phyloP scores from a whole-genome alignment of 495 filamentous ascomycete genomes.

The Rostrohypoxylon terebratum region DNA sequence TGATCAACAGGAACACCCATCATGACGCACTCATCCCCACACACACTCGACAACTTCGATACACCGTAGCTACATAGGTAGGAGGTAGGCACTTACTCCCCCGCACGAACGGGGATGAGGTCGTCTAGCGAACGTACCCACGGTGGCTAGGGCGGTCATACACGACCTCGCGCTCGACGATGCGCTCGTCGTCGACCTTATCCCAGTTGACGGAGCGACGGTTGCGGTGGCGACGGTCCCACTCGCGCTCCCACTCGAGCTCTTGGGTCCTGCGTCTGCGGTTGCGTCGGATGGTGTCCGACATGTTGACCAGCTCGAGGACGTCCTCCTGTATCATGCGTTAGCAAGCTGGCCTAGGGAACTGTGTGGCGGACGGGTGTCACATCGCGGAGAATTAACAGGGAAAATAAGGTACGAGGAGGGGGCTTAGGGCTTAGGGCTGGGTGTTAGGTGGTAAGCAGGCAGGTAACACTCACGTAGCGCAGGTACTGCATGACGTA shows the following conservation, averaged over 20 bases:
- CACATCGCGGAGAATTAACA: not conserved
- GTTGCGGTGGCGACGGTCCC: constrained; percentile 68
- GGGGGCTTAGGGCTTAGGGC: not conserved
- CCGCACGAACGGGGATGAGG: not conserved
- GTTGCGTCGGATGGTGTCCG: constrained; percentile 81
- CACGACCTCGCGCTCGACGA: constrained; percentile 69
- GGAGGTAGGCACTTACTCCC: not conserved
- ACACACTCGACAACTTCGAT: not conserved
- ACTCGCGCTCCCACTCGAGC: constrained; percentile 83
- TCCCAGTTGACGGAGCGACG: constrained; percentile 51
- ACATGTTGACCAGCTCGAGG: constrained; percentile 79
- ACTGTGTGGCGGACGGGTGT: not conserved
- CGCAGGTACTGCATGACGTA: constrained; percentile 92
- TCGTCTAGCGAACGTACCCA: constrained; percentile 45
- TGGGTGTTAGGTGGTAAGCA: too few relatives aligned
- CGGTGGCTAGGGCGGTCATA: constrained; percentile 59
- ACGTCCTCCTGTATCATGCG: constrained; percentile 78
- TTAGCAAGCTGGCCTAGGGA: constrained; percentile 32
- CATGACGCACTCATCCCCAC: constrained; percentile 18
- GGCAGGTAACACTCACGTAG: constrained; percentile 71
- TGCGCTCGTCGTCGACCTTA: constrained; percentile 65
- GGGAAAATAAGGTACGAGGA: not conserved
- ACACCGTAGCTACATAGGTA: not conserved
- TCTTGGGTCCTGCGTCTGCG: constrained; percentile 82
- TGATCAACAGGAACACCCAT: not conserved